phyloP scores from a whole-genome alignment of 2,329 filamentous ascomycete species.

The Onygenales sp. region DNA sequence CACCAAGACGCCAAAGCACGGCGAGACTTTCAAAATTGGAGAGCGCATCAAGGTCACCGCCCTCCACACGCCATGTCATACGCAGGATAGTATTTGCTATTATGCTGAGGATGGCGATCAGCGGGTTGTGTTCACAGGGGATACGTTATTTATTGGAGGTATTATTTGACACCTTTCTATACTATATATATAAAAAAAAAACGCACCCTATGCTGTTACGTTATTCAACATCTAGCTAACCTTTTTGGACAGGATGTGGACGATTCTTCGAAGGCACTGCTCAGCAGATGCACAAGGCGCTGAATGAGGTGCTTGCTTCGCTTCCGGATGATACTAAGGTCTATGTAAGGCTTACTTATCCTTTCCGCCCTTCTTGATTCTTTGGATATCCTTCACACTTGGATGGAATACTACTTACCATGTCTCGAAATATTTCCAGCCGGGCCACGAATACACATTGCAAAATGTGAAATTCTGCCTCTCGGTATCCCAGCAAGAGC shows the following conservation, averaged over 20 bases:
- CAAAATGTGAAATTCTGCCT: slow-evolving; percentile 82
- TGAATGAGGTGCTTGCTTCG: slow-evolving; percentile 73
- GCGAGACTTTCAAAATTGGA: slow-evolving; percentile 72
- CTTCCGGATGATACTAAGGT: slow-evolving; percentile 87
- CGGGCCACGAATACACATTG: slow-evolving; percentile 98
- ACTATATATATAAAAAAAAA: background rate
- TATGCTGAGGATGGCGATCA: slow-evolving; percentile 68
- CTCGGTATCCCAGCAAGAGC: slow-evolving; percentile 63
- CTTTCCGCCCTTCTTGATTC: too few relatives aligned
- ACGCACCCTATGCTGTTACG: background rate
- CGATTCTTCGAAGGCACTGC: slow-evolving; percentile 91
- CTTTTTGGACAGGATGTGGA: slow-evolving; percentile 59
- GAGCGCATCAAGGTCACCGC: slow-evolving; percentile 69
- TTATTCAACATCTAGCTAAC: background rate
- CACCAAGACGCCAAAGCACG: slow-evolving; percentile 64
- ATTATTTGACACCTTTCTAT: slow-evolving; percentile 9
- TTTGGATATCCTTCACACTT: too few relatives aligned
- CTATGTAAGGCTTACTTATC: slow-evolving; percentile 50
- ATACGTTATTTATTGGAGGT: slow-evolving; percentile 93
- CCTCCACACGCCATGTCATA: slow-evolving; percentile 95
- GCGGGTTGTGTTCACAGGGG: slow-evolving; percentile 84
- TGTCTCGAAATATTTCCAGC: slow-evolving; percentile 38
- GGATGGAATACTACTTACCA: too few relatives aligned
- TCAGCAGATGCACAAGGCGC: slow-evolving; percentile 81
- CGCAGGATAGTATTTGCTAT: slow-evolving; percentile 96